Evolutionary conservation across 257 asterid genomes (phyloP).

Genomic region (Ocimum tenuiflorum): DNA sequence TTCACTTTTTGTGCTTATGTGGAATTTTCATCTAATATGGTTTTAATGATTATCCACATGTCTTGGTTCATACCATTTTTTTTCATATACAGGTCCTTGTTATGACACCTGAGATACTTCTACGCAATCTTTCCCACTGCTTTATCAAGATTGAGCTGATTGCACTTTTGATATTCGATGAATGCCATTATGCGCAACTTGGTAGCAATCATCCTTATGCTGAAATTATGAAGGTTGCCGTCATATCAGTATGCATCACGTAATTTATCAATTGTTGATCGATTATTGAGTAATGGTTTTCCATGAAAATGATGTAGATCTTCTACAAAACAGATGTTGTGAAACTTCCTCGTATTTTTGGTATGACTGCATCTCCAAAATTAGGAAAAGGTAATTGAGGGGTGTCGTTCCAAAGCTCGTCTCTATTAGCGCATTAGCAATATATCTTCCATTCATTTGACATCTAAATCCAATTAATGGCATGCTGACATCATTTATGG

Average conservation of each 20-base stretch:
- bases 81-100: constrained; percentile 70
- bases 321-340: constrained; percentile 52
- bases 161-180: constrained; percentile 91
- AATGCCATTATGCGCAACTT: constrained; percentile 92
- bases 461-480: not conserved
- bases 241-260: not conserved
- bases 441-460: not conserved
- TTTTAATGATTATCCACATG: not conserved
- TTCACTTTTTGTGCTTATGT: not conserved
- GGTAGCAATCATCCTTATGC: constrained; percentile 94
- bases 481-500: constrained; percentile 1
- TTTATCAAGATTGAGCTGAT: constrained; percentile 65
- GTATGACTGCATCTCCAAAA: constrained; percentile 98
- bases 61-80: constrained; percentile 5
- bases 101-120: constrained; percentile 86
- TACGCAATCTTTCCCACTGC: constrained; percentile 74
- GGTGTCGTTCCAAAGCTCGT: constrained; percentile 15
- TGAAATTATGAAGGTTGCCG: constrained; percentile 85
- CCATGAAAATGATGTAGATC: constrained; percentile 41
- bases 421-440: not conserved
- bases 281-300: constrained; percentile 23
- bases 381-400: constrained; percentile 75
- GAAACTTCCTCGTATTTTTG: constrained; percentile 91
- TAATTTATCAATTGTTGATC: not conserved
- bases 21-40: not conserved